Evolutionary conservation across 2,329 filamentous ascomycete genomes (phyloP).

Genomic region (Elsinoe australis): DNA sequence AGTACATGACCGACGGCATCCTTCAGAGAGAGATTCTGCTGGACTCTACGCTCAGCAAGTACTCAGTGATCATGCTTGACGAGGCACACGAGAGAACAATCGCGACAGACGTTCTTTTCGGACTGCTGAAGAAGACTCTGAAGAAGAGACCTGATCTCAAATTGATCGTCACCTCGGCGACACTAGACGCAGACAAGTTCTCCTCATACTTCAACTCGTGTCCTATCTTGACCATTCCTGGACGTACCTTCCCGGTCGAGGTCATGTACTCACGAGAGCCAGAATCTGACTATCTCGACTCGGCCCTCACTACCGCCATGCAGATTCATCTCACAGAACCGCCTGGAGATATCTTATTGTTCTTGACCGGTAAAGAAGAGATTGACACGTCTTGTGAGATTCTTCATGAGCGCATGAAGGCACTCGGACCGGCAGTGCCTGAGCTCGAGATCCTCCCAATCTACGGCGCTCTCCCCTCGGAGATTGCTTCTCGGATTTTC

Average conservation of each 20-base stretch:
- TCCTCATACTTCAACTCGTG: slow-evolving; percentile 92
- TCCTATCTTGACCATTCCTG: slow-evolving; percentile 93
- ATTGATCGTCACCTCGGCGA: slow-evolving; percentile 93
- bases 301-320: slow-evolving; percentile 93
- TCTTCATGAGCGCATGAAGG: slow-evolving; percentile 91
- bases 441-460: slow-evolving; percentile 90
- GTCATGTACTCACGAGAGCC: slow-evolving; percentile 92
- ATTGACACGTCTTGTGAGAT: slow-evolving; percentile 95
- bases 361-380: slow-evolving; percentile 94
- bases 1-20: slow-evolving; percentile 99
- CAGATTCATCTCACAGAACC: slow-evolving; percentile 94
- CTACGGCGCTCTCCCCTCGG: slow-evolving; percentile 87
- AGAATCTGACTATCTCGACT: slow-evolving; percentile 90
- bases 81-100: slow-evolving; percentile 98
- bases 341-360: slow-evolving; percentile 87
- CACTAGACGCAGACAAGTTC: slow-evolving; percentile 94
- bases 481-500: slow-evolving; percentile 91
- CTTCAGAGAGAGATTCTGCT: slow-evolving; percentile 89
- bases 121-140: slow-evolving; percentile 84
- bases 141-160: slow-evolving; percentile 81
- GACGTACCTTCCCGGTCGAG: slow-evolving; percentile 90
- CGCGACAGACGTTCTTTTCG: slow-evolving; percentile 90
- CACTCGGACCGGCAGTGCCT: slow-evolving; percentile 79
- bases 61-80: slow-evolving; percentile 96
- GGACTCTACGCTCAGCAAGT: slow-evolving; percentile 79